Percentiles rank a stretch among this genome's conserved stretches.
Conservation (phyloP, 1,284 basidiomycete species). For the Puccinia triticina region DNA sequence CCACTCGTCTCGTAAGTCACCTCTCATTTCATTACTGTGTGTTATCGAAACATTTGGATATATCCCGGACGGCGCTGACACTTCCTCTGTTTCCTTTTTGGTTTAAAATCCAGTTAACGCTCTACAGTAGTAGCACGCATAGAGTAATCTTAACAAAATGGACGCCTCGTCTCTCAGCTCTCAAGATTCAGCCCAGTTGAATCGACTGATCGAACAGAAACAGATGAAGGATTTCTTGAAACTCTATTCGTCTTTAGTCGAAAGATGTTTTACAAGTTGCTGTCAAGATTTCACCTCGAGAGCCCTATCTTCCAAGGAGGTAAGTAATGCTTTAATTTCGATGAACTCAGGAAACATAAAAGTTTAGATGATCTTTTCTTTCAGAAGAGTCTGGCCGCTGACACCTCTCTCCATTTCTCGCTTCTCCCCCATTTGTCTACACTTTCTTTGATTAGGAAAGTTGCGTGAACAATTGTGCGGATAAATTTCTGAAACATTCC, state of each 20-base stretch:
- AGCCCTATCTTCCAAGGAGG: conserved; percentile 89
- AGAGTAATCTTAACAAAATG: conserved; percentile 2
- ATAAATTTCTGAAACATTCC: conserved; percentile 97
- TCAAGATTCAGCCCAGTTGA: conserved; percentile 31
- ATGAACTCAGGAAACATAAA: no score
- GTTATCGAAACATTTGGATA: no score
- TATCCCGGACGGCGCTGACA: no score
- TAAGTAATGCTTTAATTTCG: conserved; percentile 61
- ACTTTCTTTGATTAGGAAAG: conserved; percentile 61
- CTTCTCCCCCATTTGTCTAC: not conserved
- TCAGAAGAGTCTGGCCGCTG: not conserved
- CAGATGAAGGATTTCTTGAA: conserved; percentile 98
- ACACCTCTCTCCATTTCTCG: not conserved
- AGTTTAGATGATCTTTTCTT: conserved; percentile 12
- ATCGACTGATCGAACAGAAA: conserved; percentile 43
- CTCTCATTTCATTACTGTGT: no score
- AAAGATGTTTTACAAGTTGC: conserved; percentile 92
- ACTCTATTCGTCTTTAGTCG: conserved; percentile 93
- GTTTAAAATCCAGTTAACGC: not conserved
- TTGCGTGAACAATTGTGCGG: conserved; percentile 70
- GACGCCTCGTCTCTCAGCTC: conserved; percentile 41
- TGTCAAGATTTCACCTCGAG: conserved; percentile 97
- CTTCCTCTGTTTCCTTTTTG: not conserved
- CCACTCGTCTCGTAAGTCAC: no score
- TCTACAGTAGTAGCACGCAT: no score